Evolutionary conservation across 805 yeast genomes (phyloP).

Genomic region (Priceomyces haplophilus): DNA sequence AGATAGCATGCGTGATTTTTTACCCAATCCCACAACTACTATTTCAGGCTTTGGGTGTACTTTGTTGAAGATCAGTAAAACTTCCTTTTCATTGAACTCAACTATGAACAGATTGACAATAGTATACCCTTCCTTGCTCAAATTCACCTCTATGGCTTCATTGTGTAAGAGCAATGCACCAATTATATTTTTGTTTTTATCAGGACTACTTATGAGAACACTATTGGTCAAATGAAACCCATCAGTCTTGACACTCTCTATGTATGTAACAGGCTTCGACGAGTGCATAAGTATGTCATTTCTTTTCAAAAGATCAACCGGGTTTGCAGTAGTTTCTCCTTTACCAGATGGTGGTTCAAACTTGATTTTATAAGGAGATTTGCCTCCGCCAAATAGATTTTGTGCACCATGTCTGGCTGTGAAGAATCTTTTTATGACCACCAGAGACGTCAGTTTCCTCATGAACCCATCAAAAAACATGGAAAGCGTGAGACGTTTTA

Average conservation of each 20-base stretch:
- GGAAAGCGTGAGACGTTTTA: neutral
- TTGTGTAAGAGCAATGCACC: slow-evolving; percentile 52
- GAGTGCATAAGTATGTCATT: slow-evolving; percentile 43
- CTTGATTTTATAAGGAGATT: slow-evolving; percentile 3
- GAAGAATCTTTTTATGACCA: neutral
- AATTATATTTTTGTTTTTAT: slow-evolving; percentile 32
- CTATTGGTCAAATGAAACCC: slow-evolving; percentile 61
- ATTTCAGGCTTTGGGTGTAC: slow-evolving; percentile 78
- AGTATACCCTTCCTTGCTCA: slow-evolving; percentile 46
- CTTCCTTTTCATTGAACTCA: slow-evolving; percentile 41
- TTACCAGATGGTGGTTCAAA: slow-evolving; percentile 34
- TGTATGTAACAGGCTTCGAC: slow-evolving; percentile 41
- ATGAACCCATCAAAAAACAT: neutral
- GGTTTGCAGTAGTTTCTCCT: slow-evolving; percentile 39
- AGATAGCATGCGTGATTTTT: slow-evolving; percentile 57
- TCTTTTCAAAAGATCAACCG: slow-evolving; percentile 42
- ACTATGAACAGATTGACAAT: slow-evolving; percentile 49
- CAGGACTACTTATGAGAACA: slow-evolving; percentile 44
- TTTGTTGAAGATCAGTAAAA: slow-evolving; percentile 48
- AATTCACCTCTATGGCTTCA: slow-evolving; percentile 60
- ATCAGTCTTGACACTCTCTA: slow-evolving; percentile 44
- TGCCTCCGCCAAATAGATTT: slow-evolving; percentile 11
- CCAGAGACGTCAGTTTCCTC: neutral
- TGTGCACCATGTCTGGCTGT: neutral
- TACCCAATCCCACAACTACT: slow-evolving; percentile 68